Evolutionary conservation across 1,284 basidiomycete species (phyloP).

Genomic region (Athelia psychrophila): DNA sequence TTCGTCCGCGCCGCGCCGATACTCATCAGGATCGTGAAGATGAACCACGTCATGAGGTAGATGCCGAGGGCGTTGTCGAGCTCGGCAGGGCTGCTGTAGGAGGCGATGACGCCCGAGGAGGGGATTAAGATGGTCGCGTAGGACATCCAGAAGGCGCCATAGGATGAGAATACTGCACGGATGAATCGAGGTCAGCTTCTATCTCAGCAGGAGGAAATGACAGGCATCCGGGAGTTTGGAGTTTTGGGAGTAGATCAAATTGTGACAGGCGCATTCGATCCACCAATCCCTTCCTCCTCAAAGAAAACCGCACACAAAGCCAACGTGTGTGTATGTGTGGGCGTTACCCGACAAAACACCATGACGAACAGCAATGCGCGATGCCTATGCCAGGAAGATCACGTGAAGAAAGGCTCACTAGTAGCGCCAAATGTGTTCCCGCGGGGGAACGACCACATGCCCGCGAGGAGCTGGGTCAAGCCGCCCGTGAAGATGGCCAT

Average conservation of each 20-base stretch:
- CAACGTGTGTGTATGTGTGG: too few relatives aligned
- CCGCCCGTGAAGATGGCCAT: constrained; percentile 86
- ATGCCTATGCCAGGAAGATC: neutral
- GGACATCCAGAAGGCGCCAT: constrained; percentile 80
- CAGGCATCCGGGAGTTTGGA: constrained; percentile 68
- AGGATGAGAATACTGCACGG: constrained; percentile 64
- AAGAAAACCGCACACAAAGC: too few relatives aligned
- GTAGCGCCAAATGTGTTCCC: constrained; percentile 72
- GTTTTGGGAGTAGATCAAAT: constrained; percentile 39
- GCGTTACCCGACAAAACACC: neutral
- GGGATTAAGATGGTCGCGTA: constrained; percentile 68
- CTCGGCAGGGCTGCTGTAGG: constrained; percentile 44
- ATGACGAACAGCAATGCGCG: neutral
- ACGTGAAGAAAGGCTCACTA: constrained; percentile 40
- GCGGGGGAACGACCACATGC: constrained; percentile 81
- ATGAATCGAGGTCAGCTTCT: constrained; percentile 21
- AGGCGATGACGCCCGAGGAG: constrained; percentile 51
- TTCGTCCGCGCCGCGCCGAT: constrained; percentile 67
- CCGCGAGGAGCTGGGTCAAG: constrained; percentile 71
- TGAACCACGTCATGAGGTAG: constrained; percentile 50
- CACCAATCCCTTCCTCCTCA: too few relatives aligned
- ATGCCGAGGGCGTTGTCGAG: constrained; percentile 61
- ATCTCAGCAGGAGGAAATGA: constrained; percentile 63
- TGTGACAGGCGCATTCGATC: too few relatives aligned
- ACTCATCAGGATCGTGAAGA: neutral